These are phyloP conservation scores for Phytopythium delawarense DNA, from an alignment of 352 stramenopile genomes.

Conservation along the genomic window DNA sequence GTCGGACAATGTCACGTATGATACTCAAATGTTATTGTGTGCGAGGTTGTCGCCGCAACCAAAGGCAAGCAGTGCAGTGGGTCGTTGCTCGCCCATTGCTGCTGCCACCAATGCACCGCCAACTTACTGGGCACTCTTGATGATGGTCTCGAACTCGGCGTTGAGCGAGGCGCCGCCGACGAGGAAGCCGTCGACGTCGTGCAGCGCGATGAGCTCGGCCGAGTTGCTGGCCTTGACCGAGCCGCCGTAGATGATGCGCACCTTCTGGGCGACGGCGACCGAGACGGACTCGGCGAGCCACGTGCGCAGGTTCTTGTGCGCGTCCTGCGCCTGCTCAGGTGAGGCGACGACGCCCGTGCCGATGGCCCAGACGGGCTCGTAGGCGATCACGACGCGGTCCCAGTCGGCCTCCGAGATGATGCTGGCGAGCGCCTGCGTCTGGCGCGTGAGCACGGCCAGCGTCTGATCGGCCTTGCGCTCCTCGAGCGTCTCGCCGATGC, in stretches of 20 bases:
- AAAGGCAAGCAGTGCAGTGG: too few species aligned
- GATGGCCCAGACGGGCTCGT: slow-evolving; percentile 96
- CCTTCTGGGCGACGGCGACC: slow-evolving; percentile 39
- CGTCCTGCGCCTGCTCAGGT: slow-evolving; percentile 90
- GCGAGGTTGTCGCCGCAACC: too few species aligned
- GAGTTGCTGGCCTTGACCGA: slow-evolving; percentile 88
- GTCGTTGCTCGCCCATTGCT: not conserved
- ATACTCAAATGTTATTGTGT: not conserved
- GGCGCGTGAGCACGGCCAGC: slow-evolving; percentile 87
- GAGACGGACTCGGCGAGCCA: slow-evolving; percentile 61
- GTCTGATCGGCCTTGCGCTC: slow-evolving; percentile 83
- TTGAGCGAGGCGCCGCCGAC: slow-evolving; percentile 89
- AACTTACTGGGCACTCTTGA: slow-evolving; percentile 38
- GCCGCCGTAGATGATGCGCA: slow-evolving; percentile 86
- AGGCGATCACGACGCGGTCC: slow-evolving; percentile 88
- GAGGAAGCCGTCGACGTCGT: slow-evolving; percentile 85
- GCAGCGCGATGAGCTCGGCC: slow-evolving; percentile 72
- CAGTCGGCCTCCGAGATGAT: slow-evolving; percentile 74
- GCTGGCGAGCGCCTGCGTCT: slow-evolving; percentile 89
- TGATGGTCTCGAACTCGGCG: slow-evolving; percentile 86
- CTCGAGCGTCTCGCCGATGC: slow-evolving; percentile 92
- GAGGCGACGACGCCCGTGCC: slow-evolving; percentile 92
- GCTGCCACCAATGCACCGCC: not conserved
- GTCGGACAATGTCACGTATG: slow-evolving; percentile 2
- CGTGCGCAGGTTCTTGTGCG: slow-evolving; percentile 73